Evolutionary conservation across 2,329 filamentous ascomycete genomes (phyloP).

Genomic region (Nigrospora oryzae): DNA sequence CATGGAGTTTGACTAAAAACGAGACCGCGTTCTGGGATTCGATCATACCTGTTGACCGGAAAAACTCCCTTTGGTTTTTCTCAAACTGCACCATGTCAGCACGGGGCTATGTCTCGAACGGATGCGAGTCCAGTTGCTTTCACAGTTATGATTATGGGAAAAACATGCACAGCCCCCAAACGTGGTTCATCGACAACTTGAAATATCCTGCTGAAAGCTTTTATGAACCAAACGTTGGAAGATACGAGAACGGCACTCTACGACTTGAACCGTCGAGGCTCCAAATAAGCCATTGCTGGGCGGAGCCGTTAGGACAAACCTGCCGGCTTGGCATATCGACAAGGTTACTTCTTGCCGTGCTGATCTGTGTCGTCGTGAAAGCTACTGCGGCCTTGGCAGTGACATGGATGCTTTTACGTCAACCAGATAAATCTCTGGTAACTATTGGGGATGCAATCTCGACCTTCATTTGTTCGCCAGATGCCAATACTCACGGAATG

Average conservation of each 20-base stretch:
- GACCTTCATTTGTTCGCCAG: slow-evolving; percentile 38
- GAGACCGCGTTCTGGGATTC: slow-evolving; percentile 8
- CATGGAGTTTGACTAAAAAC: slow-evolving; percentile 10
- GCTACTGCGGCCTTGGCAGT: too few relatives aligned
- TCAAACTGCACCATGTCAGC: slow-evolving; percentile 9
- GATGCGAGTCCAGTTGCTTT: background rate
- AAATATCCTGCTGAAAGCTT: too few relatives aligned
- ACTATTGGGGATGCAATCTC: slow-evolving; percentile 42
- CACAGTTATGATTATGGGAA: background rate
- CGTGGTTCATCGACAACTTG: background rate
- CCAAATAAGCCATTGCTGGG: slow-evolving; percentile 3
- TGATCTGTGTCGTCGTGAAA: too few relatives aligned
- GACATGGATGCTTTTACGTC: too few relatives aligned
- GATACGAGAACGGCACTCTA: background rate
- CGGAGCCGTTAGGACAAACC: too few relatives aligned
- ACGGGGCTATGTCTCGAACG: background rate
- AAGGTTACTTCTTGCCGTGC: too few relatives aligned
- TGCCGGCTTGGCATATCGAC: too few relatives aligned
- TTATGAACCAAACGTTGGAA: too few relatives aligned
- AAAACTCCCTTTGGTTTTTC: slow-evolving; percentile 11
- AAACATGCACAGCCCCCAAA: background rate
- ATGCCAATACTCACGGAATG: slow-evolving; percentile 26
- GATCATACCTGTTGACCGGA: slow-evolving; percentile 8
- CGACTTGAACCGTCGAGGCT: slow-evolving; percentile 6
- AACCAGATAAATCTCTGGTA: slow-evolving; percentile 30